Evolutionary conservation across 768 basidiomycete species (phyloP).

Genomic region (Xerocomus brunneocitrinus): DNA sequence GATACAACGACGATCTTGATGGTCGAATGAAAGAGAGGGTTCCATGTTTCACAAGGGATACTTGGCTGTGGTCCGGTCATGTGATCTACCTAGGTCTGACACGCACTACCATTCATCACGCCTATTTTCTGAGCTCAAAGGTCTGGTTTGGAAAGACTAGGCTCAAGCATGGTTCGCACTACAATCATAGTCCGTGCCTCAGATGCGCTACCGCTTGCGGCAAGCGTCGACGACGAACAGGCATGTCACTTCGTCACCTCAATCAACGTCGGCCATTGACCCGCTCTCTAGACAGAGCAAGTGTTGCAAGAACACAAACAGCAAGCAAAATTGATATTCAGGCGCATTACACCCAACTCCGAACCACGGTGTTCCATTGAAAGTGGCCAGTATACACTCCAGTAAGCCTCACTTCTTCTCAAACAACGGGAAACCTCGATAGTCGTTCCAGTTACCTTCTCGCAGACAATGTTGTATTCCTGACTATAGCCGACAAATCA

Average conservation of each 20-base stretch:
- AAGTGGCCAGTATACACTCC: constrained; percentile 90
- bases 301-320: constrained; percentile 96
- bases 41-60: too few species aligned
- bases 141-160: not conserved
- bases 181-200: constrained; percentile 82
- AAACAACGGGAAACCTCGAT: constrained; percentile 4
- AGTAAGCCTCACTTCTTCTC: constrained; percentile 52
- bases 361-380: constrained; percentile 98
- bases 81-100: too few species aligned
- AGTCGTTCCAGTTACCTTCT: constrained; percentile 78
- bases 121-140: too few species aligned
- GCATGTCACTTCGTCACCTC: constrained; percentile 39
- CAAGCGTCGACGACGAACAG: constrained; percentile 96
- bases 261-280: constrained; percentile 1
- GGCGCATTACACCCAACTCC: constrained; percentile 88
- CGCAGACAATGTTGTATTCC: constrained; percentile 87
- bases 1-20: not conserved
- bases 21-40: not conserved
- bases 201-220: constrained; percentile 87
- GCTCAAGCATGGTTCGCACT: constrained; percentile 68
- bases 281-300: constrained; percentile 72
- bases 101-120: too few species aligned
- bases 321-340: constrained; percentile 94
- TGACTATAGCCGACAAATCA: constrained; percentile 93
- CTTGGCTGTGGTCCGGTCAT: too few species aligned